Base-by-base conservation (phyloP, 202 grass and related monocot genomes). In the Panicum virgatum region DNA sequence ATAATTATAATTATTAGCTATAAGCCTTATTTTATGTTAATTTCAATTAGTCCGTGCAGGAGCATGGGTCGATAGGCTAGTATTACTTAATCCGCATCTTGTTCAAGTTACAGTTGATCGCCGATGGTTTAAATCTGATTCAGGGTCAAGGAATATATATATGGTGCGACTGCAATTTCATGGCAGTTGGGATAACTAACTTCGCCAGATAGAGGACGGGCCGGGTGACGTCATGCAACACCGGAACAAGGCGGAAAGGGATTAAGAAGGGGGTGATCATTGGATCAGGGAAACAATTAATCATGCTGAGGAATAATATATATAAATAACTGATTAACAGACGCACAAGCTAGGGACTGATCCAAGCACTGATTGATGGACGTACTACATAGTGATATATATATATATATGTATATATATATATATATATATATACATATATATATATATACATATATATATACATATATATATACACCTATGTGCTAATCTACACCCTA, bases 141-240 rank as follows among this genome's bases (percentile, higher is more conserved):
- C 27, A 30, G 56, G 59, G 9, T 43, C 45, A 43, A 53, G 80
- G 16, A 20, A n/a, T n/a, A 0, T 0, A 74, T 26, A 60, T 25
- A 6, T 26, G 51, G 69, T 61, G n/a, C 15, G 26, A 13, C n/a
- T 70, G 23, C 32, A 44, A 10, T 85, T 73, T 61, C 29, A 51
- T 85, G 76, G 76, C 36, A 36, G 57, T 85, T 64, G 67, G 58
- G 76, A n/a, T n/a, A 79, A 65, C 66, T 34, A 79, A 79, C 76
- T 74, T n/a, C n/a, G n/a, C n/a, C 47, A 30, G 58, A 20, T 53
- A 66, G 58, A 45, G n/a, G n/a, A n/a, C n/a, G n/a, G n/a, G n/a
- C n/a, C 42, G 26, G 48, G 14, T 56, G 73, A 62, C 19, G 79
- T 40, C 80, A 87, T 53, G 73, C 66, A 83, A n/a, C 57, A n/a